phyloP scores from a whole-genome alignment of 768 basidiomycete genomes.

The Ramaria sp. region DNA sequence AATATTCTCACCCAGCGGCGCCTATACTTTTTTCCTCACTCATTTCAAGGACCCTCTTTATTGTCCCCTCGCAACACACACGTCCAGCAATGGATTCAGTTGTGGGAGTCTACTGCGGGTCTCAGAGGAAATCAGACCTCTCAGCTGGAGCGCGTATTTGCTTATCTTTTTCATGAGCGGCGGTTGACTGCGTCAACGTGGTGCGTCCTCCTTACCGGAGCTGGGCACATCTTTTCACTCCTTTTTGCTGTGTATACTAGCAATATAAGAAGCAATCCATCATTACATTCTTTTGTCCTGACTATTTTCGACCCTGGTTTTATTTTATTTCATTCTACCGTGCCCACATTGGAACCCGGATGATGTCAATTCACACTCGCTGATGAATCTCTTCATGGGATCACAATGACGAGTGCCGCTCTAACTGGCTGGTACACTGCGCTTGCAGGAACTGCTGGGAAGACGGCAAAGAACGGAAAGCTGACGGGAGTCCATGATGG shows the following conservation, averaged over 20 bases:
- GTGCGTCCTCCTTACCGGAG: conserved; percentile 12
- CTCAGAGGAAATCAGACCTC: conserved; percentile 5
- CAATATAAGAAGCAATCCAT: background rate
- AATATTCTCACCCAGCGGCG: background rate
- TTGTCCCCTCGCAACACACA: conserved; percentile 9
- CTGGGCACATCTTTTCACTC: conserved; percentile 2
- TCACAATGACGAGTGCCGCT: background rate
- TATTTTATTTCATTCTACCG: too few relatives aligned
- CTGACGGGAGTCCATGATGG: conserved; percentile 1
- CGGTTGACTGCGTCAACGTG: conserved; percentile 1
- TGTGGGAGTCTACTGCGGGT: conserved; percentile 11
- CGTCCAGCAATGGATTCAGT: background rate
- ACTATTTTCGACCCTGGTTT: too few relatives aligned
- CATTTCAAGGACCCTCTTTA: conserved; percentile 11
- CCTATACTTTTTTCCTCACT: conserved; percentile 4
- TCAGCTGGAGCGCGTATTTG: conserved; percentile 10
- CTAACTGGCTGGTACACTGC: conserved; percentile 3
- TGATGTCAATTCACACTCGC: conserved; percentile 9
- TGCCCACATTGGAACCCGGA: conserved; percentile 1
- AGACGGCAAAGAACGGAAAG: conserved; percentile 9
- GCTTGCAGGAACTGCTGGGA: background rate
- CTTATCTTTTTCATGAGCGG: background rate
- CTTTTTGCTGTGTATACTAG: background rate
- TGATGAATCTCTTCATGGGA: background rate
- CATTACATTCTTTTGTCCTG: background rate